These are phyloP conservation scores for Oryza glaberrima DNA, from an alignment of 176 grass and related monocot species.

Conservation along the genomic window DNA sequence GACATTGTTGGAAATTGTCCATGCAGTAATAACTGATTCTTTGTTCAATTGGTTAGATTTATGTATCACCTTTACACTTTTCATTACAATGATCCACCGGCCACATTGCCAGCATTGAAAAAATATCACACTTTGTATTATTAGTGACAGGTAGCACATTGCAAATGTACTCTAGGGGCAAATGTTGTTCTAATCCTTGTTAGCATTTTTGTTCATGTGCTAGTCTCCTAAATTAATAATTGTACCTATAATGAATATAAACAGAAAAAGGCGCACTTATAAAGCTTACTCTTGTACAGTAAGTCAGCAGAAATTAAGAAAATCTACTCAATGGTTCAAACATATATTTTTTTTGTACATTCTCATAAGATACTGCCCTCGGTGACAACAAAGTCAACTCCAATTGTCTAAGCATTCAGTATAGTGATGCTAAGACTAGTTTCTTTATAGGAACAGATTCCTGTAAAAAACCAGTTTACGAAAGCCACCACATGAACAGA, in stretches of 20 bases:
- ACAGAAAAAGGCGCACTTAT: background rate
- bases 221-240: slow-evolving; percentile 17
- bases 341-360: background rate
- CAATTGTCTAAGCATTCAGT: background rate
- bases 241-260: background rate
- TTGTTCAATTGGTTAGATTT: background rate
- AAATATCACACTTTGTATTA: background rate
- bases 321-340: slow-evolving; percentile 5
- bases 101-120: background rate
- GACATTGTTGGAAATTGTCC: slow-evolving; percentile 11
- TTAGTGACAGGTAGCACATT: background rate
- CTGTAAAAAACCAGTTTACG: background rate
- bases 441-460: slow-evolving; percentile 6
- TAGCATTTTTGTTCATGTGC: slow-evolving; percentile 17
- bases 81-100: background rate
- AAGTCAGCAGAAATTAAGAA: slow-evolving; percentile 14
- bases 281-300: slow-evolving; percentile 18
- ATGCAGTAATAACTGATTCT: background rate
- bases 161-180: background rate
- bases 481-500: background rate
- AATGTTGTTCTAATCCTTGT: slow-evolving; percentile 36
- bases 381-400: background rate
- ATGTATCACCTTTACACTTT: background rate
- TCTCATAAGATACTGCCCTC: background rate
- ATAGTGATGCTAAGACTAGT: background rate